A percentile compares a stretch with the other conserved stretches of the same genome.
These are phyloP conservation scores for Termitomyces titanicus DNA, from an alignment of 768 basidiomycete species.

Conservation along the genomic window DNA sequence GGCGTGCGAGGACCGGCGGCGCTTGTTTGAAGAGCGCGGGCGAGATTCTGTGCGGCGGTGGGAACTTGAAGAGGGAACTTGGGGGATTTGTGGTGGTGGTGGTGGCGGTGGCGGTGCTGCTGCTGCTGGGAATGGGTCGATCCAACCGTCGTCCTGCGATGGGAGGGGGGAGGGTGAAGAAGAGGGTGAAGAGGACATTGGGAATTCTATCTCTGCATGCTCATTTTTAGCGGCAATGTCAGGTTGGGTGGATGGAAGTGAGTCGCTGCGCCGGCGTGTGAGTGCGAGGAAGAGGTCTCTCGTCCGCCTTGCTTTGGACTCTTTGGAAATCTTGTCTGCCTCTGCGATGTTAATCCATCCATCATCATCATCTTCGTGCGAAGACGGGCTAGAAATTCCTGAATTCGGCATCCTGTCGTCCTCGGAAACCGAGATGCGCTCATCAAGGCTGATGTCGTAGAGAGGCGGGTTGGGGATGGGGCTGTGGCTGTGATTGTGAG, in stretches of 20 bases:
- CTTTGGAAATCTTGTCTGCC: conserved; percentile 15
- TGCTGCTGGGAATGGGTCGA: conserved; percentile 24
- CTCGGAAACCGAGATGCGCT: conserved; percentile 36
- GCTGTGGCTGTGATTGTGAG: conserved; percentile 24
- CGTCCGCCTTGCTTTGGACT: conserved; percentile 34
- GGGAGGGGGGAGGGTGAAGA: conserved; percentile 23
- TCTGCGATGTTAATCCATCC: conserved; percentile 41
- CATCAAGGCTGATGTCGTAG: conserved; percentile 26
- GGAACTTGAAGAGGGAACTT: background rate
- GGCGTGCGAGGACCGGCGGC: conserved; percentile 17
- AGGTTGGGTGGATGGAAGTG: conserved; percentile 26
- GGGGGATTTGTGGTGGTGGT: too few species aligned
- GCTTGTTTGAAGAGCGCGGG: conserved; percentile 12
- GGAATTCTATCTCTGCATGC: conserved; percentile 7
- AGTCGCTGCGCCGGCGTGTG: conserved; percentile 37
- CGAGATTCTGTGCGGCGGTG: conserved; percentile 13
- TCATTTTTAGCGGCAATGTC: conserved; percentile 11
- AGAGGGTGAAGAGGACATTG: conserved; percentile 19
- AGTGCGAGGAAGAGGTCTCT: conserved; percentile 41
- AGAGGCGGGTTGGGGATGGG: conserved; percentile 30
- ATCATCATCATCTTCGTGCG: conserved; percentile 37
- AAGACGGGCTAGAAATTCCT: conserved; percentile 25
- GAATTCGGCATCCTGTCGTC: conserved; percentile 31
- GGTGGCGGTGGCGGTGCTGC: background rate
- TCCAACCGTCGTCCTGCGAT: conserved; percentile 34